phyloP scores from a whole-genome alignment of 2,329 filamentous ascomycete genomes.

The Penicillium sp. region DNA sequence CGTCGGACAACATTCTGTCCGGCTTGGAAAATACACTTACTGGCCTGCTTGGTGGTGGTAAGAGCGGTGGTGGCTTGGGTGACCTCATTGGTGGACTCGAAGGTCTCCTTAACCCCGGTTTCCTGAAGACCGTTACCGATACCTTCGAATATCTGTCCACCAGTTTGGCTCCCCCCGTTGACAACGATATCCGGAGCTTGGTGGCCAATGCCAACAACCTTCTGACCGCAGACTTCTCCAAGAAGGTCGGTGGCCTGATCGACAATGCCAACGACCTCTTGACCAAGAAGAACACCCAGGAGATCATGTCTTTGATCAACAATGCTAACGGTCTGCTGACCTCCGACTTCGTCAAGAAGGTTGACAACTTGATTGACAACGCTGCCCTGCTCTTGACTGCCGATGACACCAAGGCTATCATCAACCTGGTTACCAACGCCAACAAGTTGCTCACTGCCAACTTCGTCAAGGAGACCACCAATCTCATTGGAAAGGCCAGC shows the following conservation, averaged over 20 bases:
- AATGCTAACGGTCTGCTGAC: conserved; percentile 31
- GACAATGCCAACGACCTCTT: conserved; percentile 32
- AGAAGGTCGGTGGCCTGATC: conserved; percentile 32
- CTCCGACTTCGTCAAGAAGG: conserved; percentile 23
- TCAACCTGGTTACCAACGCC: conserved; percentile 20
- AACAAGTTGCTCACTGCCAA: conserved; percentile 30
- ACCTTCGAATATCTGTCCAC: conserved; percentile 30
- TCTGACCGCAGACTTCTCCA: conserved; percentile 23
- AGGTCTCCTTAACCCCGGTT: conserved; percentile 20
- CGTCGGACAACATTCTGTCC: conserved; percentile 1
- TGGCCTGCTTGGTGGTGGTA: conserved; percentile 6
- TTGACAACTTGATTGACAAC: conserved; percentile 17
- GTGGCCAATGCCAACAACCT: conserved; percentile 27
- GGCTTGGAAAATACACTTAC: conserved; percentile 5
- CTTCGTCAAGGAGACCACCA: conserved; percentile 21
- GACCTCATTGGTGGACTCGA: conserved; percentile 9
- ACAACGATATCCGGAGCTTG: conserved; percentile 30
- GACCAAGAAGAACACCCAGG: conserved; percentile 28
- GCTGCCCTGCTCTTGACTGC: conserved; percentile 6
- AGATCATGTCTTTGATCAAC: conserved; percentile 28
- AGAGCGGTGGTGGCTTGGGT: conserved; percentile 4
- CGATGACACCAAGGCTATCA: conserved; percentile 7
- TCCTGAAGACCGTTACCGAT: conserved; percentile 20
- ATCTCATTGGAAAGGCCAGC: conserved; percentile 13
- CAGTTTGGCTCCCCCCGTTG: conserved; percentile 26